Evolutionary conservation across 768 basidiomycete genomes (phyloP).

Genomic region (Trametes coccinea): DNA sequence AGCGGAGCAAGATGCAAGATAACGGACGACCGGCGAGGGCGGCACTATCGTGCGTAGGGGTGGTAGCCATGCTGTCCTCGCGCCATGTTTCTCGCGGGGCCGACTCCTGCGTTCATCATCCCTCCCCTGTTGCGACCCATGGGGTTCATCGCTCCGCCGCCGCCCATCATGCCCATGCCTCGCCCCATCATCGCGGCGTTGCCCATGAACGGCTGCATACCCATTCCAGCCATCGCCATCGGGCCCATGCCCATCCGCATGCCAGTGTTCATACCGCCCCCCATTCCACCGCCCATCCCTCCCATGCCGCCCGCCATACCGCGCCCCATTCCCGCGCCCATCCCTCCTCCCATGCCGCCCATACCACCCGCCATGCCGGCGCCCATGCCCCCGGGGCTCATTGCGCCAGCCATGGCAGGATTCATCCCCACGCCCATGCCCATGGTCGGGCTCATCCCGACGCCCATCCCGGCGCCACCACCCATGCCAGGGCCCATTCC

Average conservation of each 20-base stretch:
- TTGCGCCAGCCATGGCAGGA: constrained; percentile 42
- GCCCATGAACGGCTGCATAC: constrained; percentile 27
- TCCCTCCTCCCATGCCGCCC: constrained; percentile 23
- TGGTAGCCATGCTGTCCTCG: constrained; percentile 77
- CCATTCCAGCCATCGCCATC: constrained; percentile 28
- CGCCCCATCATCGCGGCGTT: constrained; percentile 24
- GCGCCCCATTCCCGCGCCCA: constrained; percentile 20
- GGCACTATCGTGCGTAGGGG: constrained; percentile 66
- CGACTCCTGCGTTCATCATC: constrained; percentile 52
- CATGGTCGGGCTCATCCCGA: constrained; percentile 34
- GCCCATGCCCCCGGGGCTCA: constrained; percentile 36
- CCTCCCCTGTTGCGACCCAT: constrained; percentile 50
- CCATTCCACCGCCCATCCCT: constrained; percentile 25
- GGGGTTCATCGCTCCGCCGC: constrained; percentile 28
- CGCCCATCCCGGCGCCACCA: constrained; percentile 16
- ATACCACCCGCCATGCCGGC: constrained; percentile 25
- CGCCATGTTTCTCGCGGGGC: constrained; percentile 63
- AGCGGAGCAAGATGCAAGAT: constrained; percentile 1
- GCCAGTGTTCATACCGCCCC: constrained; percentile 22
- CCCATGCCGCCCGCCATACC: constrained; percentile 29
- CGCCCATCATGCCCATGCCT: constrained; percentile 31
- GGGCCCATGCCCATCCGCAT: constrained; percentile 30
- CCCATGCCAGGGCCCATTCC: constrained; percentile 25
- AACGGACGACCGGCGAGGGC: not conserved
- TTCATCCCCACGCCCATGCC: constrained; percentile 29